Conservation (phyloP, 2,329 filamentous ascomycete species). For the Cytospora piceicola region DNA sequence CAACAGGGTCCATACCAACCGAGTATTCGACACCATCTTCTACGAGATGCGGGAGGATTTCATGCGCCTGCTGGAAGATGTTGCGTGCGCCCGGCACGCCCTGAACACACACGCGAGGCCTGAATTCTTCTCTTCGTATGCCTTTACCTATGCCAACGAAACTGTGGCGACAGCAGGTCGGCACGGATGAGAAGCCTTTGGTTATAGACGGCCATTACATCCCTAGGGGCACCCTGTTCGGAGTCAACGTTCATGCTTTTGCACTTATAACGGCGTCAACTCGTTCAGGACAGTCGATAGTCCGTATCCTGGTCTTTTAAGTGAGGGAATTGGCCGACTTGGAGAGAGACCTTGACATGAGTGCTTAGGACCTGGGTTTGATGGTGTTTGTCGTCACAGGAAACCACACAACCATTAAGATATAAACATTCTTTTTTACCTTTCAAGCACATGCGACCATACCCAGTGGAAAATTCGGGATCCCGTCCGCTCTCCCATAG, state of each 20-base stretch:
- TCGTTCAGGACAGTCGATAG: conserved; percentile 12
- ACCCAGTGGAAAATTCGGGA: conserved; percentile 2
- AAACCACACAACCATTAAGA: not conserved
- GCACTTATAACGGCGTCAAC: conserved; percentile 15
- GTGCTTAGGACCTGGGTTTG: no score
- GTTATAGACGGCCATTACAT: conserved; percentile 16
- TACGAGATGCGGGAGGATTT: not conserved
- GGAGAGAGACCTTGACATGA: no score
- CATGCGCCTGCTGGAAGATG: not conserved
- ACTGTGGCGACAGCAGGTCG: conserved; percentile 17
- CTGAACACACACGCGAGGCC: conserved; percentile 20
- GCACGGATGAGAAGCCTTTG: not conserved
- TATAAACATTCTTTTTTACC: not conserved
- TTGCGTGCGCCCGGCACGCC: conserved; percentile 28
- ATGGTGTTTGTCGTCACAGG: not conserved
- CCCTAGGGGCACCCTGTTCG: conserved; percentile 35
- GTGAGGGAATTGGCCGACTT: not conserved
- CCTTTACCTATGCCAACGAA: conserved; percentile 1
- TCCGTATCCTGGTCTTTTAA: conserved; percentile 10
- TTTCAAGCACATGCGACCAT: not conserved
- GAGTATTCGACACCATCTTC: not conserved
- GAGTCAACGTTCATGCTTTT: conserved; percentile 48
- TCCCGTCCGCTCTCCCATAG: conserved; percentile 1
- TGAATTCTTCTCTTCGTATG: conserved; percentile 28
- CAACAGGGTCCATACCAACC: no score